Conservation (phyloP, 768 basidiomycete species). For the Wakefieldia striispora region DNA sequence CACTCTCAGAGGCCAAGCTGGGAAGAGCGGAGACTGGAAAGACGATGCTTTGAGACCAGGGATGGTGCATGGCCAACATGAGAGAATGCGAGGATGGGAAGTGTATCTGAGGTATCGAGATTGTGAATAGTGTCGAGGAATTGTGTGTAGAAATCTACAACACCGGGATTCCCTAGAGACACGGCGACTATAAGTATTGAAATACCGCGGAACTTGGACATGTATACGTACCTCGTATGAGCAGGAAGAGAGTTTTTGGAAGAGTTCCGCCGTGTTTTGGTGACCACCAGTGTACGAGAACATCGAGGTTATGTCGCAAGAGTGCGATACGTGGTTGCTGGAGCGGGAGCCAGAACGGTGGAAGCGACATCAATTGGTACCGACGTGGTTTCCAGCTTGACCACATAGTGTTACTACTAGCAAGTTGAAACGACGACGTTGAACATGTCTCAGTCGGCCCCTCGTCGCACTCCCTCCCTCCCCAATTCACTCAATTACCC, state of each 20-base stretch:
- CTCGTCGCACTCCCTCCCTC: conserved; percentile 46
- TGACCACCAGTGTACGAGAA: conserved; percentile 58
- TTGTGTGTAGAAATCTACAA: conserved; percentile 63
- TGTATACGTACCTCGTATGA: conserved; percentile 44
- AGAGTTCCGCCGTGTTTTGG: conserved; percentile 9
- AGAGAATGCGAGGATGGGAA: conserved; percentile 59
- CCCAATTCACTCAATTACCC: conserved; percentile 33
- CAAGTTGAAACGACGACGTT: no score
- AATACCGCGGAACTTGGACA: not conserved
- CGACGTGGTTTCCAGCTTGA: conserved; percentile 1
- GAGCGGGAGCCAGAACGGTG: conserved; percentile 8
- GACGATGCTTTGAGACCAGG: conserved; percentile 18
- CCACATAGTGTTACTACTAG: not conserved
- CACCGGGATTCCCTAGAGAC: conserved; percentile 50
- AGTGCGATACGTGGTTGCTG: conserved; percentile 6
- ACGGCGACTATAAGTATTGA: conserved; percentile 1
- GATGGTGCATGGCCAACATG: conserved; percentile 61
- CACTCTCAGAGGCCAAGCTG: conserved; percentile 38
- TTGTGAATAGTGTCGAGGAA: conserved; percentile 57
- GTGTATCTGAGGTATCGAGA: conserved; percentile 28
- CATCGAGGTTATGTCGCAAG: conserved; percentile 3
- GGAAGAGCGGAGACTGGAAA: conserved; percentile 14
- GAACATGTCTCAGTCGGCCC: conserved; percentile 29
- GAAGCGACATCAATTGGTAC: conserved; percentile 1
- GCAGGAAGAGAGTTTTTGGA: conserved; percentile 40